Percentiles rank a stretch among this genome's conserved stretches.
These are phyloP conservation scores for Kuraishia molischiana DNA, from an alignment of 805 yeast genomes.

Conservation along the genomic window DNA sequence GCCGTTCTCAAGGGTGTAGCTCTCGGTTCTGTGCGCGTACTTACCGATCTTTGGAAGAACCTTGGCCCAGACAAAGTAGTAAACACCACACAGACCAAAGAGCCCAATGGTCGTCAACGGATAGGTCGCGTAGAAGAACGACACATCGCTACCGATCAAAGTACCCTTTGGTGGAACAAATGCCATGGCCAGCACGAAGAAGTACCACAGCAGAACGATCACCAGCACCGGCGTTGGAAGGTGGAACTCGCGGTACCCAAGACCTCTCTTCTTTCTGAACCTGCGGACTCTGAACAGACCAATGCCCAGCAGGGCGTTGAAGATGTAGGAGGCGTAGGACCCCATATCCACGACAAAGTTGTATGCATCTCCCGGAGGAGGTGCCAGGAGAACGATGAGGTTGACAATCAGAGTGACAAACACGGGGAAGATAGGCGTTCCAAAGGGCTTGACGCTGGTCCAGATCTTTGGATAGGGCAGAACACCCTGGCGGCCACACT, in stretches of 20 bases:
- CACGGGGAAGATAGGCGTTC: slow-evolving; percentile 64
- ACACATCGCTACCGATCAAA: slow-evolving; percentile 29
- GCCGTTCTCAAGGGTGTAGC: slow-evolving; percentile 24
- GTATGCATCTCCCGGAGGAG: slow-evolving; percentile 85
- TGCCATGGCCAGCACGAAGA: slow-evolving; percentile 30
- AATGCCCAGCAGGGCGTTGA: slow-evolving; percentile 52
- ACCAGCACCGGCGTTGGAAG: slow-evolving; percentile 24
- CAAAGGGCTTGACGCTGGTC: slow-evolving; percentile 64
- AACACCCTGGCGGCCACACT: slow-evolving; percentile 73
- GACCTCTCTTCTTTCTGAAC: slow-evolving; percentile 22
- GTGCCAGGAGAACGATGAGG: slow-evolving; percentile 63
- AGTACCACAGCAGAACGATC: slow-evolving; percentile 21
- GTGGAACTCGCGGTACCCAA: slow-evolving; percentile 23
- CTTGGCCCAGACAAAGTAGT: slow-evolving; percentile 26
- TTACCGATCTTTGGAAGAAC: slow-evolving; percentile 22
- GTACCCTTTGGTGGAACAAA: slow-evolving; percentile 32
- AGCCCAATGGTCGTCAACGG: slow-evolving; percentile 28
- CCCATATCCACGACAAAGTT: slow-evolving; percentile 72
- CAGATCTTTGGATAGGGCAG: slow-evolving; percentile 66
- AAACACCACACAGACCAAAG: slow-evolving; percentile 19
- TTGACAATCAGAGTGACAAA: slow-evolving; percentile 73
- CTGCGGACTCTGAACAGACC: slow-evolving; percentile 43
- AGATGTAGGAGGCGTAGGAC: slow-evolving; percentile 73
- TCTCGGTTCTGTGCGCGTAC: slow-evolving; percentile 21
- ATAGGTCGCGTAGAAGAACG: slow-evolving; percentile 32